Evolutionary conservation across 108 stramenopile genomes (phyloP).

Genomic region (Cylindrotheca fusiformis): DNA sequence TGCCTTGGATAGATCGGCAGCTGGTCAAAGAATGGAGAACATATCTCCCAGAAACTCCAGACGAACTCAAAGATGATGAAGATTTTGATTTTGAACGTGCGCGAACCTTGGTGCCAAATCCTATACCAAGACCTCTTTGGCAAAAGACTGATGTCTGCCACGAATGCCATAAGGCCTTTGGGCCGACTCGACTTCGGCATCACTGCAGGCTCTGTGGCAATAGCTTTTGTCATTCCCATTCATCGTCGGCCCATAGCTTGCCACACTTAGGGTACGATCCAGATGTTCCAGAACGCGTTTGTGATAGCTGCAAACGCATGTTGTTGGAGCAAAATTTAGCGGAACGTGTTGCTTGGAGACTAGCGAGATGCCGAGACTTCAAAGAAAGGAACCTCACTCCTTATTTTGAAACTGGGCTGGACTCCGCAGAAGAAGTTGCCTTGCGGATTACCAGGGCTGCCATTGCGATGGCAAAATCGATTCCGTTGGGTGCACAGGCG

Average conservation of each 20-base stretch:
- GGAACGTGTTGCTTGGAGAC: slow-evolving; percentile 84
- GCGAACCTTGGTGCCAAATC: slow-evolving; percentile 66
- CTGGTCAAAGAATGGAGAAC: slow-evolving; percentile 86
- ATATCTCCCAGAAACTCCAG: slow-evolving; percentile 30
- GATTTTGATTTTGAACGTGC: slow-evolving; percentile 59
- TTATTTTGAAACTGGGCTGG: slow-evolving; percentile 82
- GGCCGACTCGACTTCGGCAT: slow-evolving; percentile 83
- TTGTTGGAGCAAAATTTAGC: slow-evolving; percentile 76
- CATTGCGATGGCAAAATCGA: slow-evolving; percentile 65
- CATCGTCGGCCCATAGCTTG: slow-evolving; percentile 48
- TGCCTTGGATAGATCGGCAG: slow-evolving; percentile 84
- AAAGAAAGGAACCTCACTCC: slow-evolving; percentile 52
- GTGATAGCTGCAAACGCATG: slow-evolving; percentile 66
- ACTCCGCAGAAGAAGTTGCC: slow-evolving; percentile 73
- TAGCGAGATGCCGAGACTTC: slow-evolving; percentile 79
- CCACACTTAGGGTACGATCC: slow-evolving; percentile 85
- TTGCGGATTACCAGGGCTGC: slow-evolving; percentile 67
- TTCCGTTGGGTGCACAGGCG: slow-evolving; percentile 87
- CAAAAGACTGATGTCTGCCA: slow-evolving; percentile 65
- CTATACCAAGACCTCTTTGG: slow-evolving; percentile 60
- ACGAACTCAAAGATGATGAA: slow-evolving; percentile 4
- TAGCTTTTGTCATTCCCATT: slow-evolving; percentile 79
- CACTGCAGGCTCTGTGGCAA: slow-evolving; percentile 91
- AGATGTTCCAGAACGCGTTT: slow-evolving; percentile 85
- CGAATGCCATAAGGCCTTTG: slow-evolving; percentile 71